Percentiles rank a stretch among this genome's conserved stretches.
These are phyloP conservation scores for Phlebiopsis gigantea DNA, from an alignment of 768 basidiomycete genomes.

Conservation along the genomic window DNA sequence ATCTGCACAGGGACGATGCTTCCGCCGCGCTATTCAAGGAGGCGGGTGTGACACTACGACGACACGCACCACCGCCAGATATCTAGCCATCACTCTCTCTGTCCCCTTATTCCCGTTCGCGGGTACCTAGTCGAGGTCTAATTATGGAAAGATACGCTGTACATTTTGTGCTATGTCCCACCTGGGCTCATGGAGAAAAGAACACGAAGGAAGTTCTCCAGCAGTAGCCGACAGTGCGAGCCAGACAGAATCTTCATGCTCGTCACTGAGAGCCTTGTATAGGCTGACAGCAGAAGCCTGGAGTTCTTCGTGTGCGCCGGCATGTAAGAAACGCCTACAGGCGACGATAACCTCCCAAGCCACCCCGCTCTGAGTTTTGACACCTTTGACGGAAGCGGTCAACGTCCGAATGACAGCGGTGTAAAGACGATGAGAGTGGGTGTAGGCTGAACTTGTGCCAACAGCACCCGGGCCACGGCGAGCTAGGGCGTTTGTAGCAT, in stretches of 20 bases:
- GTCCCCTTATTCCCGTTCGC: neutral
- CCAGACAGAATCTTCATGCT: conserved; percentile 85
- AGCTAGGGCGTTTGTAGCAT: conserved; percentile 61
- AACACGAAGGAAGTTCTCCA: conserved; percentile 33
- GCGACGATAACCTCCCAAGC: conserved; percentile 78
- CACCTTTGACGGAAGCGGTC: conserved; percentile 56
- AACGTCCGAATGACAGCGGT: conserved; percentile 72
- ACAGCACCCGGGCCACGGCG: conserved; percentile 45
- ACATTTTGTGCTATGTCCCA: conserved; percentile 58
- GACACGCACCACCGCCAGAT: conserved; percentile 47
- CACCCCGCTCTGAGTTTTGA: conserved; percentile 64
- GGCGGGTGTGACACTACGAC: conserved; percentile 77
- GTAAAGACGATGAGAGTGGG: conserved; percentile 77
- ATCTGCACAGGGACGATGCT: conserved; percentile 60
- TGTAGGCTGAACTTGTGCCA: conserved; percentile 69
- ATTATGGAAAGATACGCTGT: conserved; percentile 12
- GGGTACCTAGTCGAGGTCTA: neutral
- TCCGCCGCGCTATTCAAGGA: conserved; percentile 74
- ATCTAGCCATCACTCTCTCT: neutral
- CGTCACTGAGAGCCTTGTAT: conserved; percentile 51
- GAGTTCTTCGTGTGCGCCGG: conserved; percentile 65
- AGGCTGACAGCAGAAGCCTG: conserved; percentile 60
- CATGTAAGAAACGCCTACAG: conserved; percentile 74
- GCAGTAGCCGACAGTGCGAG: conserved; percentile 57
- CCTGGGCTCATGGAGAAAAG: conserved; percentile 46